Base-by-base conservation (phyloP, 345 rosid species). In the Capsella bursapastoris region DNA sequence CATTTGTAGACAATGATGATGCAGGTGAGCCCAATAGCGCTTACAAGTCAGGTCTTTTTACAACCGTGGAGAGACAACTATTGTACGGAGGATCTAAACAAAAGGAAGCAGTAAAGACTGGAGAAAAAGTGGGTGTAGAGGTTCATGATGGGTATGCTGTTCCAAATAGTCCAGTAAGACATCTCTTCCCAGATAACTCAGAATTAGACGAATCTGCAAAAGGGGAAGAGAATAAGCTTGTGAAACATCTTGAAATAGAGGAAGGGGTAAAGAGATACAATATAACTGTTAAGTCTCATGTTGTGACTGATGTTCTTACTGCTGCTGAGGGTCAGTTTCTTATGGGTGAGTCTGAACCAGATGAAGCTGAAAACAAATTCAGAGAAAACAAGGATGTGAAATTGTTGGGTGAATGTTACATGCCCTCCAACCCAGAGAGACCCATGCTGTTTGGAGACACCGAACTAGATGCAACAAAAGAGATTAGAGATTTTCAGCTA, bases 361-460 rank as follows among this genome's bases (percentile, higher is more conserved):
- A 53, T 53, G 76, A 49, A 45, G 16, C 49, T 13, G 71, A 67
- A 53, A 37, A 27, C 15, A 67, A 3, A 3, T 49, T 11, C 53
- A 43, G 41, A 7, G 35, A 43, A n/a, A 45, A 7, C 60, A 56
- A 31, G 12, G 5, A 56, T 56, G 25, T 6, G 43, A 60, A 60
- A 11, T 7, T 37, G 59, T 38, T 71, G 76, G 6, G 44, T 27
- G 69, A 73, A 43, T 73, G 49, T 73, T 55, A 44, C 47, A 53
- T 28, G 34, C 31, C 14, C 70, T 64, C 15, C 53, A 13, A 31
- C 64, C 28, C 28, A 56, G 70, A 55, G 47, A 64, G 37, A 4
- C 70, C 14, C 7, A 6, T 7, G 51, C 32, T 12, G 58, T 47
- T 9, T 50, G 48, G 27, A 25, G 32, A 65, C 32, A 49, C 31